Conservation (phyloP, 352 stramenopile species). For the Thalassiosira ordinaria region DNA sequence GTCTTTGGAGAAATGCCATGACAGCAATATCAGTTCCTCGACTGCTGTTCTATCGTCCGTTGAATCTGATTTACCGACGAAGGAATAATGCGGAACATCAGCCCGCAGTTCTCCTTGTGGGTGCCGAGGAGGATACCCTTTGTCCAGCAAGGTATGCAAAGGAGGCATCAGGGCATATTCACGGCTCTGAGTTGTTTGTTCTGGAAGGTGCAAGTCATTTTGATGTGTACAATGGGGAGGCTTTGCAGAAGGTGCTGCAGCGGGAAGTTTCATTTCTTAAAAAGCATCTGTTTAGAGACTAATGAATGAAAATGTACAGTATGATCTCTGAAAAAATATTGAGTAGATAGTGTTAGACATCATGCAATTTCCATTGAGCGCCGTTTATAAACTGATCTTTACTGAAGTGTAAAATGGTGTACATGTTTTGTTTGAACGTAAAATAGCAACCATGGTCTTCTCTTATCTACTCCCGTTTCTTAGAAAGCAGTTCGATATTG, state of each 20-base stretch:
- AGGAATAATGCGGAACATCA: not conserved
- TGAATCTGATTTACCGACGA: slow-evolving; percentile 4
- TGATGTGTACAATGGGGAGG: slow-evolving; percentile 24
- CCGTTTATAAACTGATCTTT: too few relatives aligned
- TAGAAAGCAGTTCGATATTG: too few relatives aligned
- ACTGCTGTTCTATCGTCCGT: slow-evolving; percentile 40
- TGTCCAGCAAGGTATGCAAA: slow-evolving; percentile 17
- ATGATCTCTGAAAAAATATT: too few relatives aligned
- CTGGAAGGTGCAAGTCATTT: slow-evolving; percentile 26
- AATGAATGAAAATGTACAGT: too few relatives aligned
- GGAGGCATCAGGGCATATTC: not conserved
- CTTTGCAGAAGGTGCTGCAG: not conserved
- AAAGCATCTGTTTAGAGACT: too few relatives aligned
- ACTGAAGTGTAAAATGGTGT: too few relatives aligned
- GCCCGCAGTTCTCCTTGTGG: slow-evolving; percentile 13
- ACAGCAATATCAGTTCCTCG: slow-evolving; percentile 12
- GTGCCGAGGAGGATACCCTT: slow-evolving; percentile 38
- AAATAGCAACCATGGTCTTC: too few relatives aligned
- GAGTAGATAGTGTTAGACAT: too few relatives aligned
- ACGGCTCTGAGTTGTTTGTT: not conserved
- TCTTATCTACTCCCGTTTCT: too few relatives aligned
- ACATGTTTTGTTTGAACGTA: too few relatives aligned
- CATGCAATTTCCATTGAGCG: too few relatives aligned
- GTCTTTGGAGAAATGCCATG: slow-evolving; percentile 38
- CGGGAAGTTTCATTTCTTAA: too few relatives aligned